phyloP scores from a whole-genome alignment of 768 basidiomycete genomes.

The Lactifluus pinguis region DNA sequence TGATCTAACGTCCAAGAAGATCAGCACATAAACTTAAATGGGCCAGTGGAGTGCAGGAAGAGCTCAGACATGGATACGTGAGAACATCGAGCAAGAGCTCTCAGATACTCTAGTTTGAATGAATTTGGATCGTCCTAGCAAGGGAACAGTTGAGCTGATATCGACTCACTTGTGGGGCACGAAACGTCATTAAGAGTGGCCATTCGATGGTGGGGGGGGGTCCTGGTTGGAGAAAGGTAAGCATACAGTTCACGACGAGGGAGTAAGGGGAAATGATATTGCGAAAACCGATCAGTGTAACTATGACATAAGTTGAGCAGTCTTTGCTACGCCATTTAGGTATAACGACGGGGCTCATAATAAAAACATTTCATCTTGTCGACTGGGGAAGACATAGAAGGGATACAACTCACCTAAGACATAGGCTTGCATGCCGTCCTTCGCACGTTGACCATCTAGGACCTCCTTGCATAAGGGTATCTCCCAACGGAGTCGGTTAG shows the following conservation, averaged over 20 bases:
- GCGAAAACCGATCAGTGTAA: slow-evolving; percentile 70
- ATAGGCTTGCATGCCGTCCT: too few relatives aligned
- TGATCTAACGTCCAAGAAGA: background rate
- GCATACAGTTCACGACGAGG: slow-evolving; percentile 6
- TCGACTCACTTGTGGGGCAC: background rate
- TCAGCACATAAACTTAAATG: background rate
- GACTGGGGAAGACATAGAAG: slow-evolving; percentile 20
- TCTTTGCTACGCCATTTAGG: slow-evolving; percentile 49
- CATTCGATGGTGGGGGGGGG: slow-evolving; percentile 10
- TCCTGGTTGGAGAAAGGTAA: background rate
- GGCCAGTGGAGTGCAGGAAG: background rate
- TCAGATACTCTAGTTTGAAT: slow-evolving; percentile 96
- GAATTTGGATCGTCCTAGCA: slow-evolving; percentile 45
- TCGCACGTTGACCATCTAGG: too few relatives aligned
- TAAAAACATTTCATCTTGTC: slow-evolving; percentile 51
- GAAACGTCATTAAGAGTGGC: background rate
- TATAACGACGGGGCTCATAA: slow-evolving; percentile 43
- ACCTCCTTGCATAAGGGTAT: too few relatives aligned
- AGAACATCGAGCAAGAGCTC: slow-evolving; percentile 65
- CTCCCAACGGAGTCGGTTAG: too few relatives aligned
- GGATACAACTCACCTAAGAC: slow-evolving; percentile 10
- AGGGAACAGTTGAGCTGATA: slow-evolving; percentile 13
- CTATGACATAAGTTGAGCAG: slow-evolving; percentile 60
- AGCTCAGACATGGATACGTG: slow-evolving; percentile 24
- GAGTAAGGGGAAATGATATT: slow-evolving; percentile 13